Base-by-base conservation (phyloP, 2,329 filamentous ascomycete species). In the Parastagonospora nodorum region DNA sequence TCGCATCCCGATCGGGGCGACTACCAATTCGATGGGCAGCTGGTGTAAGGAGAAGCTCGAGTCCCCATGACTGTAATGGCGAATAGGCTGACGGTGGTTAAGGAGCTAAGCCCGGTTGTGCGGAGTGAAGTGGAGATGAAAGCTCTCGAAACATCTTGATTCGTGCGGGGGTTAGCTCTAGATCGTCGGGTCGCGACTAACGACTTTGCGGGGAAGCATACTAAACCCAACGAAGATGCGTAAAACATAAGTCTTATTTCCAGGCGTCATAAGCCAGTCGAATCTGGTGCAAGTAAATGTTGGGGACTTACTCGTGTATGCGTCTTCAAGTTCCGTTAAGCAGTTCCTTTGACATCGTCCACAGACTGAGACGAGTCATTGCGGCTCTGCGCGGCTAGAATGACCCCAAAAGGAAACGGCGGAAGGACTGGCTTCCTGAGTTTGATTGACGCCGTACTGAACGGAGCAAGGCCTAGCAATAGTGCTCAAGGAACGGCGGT, bases 181-280 rank as follows among this genome's bases (percentile, higher is more conserved):
- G 55, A 56, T 58, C 51, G 53, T 66, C 63, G 53, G 52, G 29
- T 59, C 59, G 51, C 54, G 51, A 53, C 50, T 54, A 53, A 50
- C 57, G 50, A 41, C 39, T 59, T 67, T 70, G 67, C 66, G 67
- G 67, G 67, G 67, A 67, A 68, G 41, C 43, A 48, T 59, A 50
- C 60, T 57, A 57, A 51, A 46, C 42, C 57, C 48, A 37, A 53
- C 42, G 51, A 30, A 24, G 30, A 35, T 27, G 31, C 31, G 33
- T 16, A 15, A 15, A 36, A 43, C 15, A 16, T 35, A 33, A 27
- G 28, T 24, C 28, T 39, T 62, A 58, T 60, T 58, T 19, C 56
- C 57, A 54, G 48, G 58, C 53, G 53, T 61, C 55, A 59, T 54
- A 33, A 53, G 15, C 40, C 43, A 45, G 39, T 42, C 47, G 48